These are phyloP conservation scores for Rhynchospora breviuscula DNA, from an alignment of 176 grass and related monocot genomes.

Conservation along the genomic window DNA sequence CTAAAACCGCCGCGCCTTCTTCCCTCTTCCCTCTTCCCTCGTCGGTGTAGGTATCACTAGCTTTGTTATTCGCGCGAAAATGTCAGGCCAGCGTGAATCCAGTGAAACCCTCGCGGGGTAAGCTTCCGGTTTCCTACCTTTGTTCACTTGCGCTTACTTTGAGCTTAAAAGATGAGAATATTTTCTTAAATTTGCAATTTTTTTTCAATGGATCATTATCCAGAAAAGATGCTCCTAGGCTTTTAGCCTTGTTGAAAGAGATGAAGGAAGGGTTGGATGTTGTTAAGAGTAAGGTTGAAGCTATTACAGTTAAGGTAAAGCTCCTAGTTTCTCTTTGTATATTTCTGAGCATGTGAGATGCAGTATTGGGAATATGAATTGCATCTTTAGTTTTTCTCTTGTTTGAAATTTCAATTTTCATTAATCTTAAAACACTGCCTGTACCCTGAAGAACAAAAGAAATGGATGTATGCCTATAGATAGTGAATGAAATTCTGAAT, in stretches of 20 bases:
- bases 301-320: slow-evolving; percentile 51
- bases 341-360: neutral
- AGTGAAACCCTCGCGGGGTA: neutral
- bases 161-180: neutral
- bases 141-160: neutral
- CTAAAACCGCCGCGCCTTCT: neutral
- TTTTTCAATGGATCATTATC: neutral
- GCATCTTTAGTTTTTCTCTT: neutral
- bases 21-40: neutral
- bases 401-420: neutral
- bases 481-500: neutral
- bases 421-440: neutral
- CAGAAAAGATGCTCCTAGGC: slow-evolving; percentile 51
- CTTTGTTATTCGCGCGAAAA: neutral
- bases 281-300: slow-evolving; percentile 56
- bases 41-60: neutral
- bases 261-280: slow-evolving; percentile 73
- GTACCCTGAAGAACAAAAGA: neutral
- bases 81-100: neutral
- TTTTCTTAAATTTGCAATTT: neutral
- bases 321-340: neutral
- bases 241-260: slow-evolving; percentile 59
- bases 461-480: neutral
- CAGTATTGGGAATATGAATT: neutral
- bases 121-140: neutral